Evolutionary conservation across 352 stramenopile genomes (phyloP).

Genomic region (Aphanomyces stellatus): DNA sequence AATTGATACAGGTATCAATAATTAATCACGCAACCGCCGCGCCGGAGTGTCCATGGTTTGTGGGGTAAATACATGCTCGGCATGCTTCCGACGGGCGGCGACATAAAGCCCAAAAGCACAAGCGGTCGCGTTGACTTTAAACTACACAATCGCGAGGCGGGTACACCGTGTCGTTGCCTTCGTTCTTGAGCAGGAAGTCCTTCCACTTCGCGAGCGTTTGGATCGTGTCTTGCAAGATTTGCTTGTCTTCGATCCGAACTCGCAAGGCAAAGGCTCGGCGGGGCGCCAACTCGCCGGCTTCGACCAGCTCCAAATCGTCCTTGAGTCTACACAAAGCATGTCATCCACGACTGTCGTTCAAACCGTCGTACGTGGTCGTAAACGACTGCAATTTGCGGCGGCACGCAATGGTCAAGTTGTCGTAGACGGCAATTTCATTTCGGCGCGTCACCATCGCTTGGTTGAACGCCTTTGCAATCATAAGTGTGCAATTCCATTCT

Average conservation of each 20-base stretch:
- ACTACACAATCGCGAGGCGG: slow-evolving; percentile 28
- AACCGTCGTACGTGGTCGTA: slow-evolving; percentile 30
- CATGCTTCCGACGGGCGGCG: too few relatives aligned
- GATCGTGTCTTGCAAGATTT: slow-evolving; percentile 31
- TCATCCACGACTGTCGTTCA: neutral
- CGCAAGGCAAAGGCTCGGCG: slow-evolving; percentile 30
- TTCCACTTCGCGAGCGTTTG: slow-evolving; percentile 39
- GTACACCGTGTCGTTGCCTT: slow-evolving; percentile 26
- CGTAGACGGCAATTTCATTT: slow-evolving; percentile 49
- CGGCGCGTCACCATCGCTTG: slow-evolving; percentile 32
- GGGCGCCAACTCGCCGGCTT: slow-evolving; percentile 22
- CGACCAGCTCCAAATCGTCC: slow-evolving; percentile 32
- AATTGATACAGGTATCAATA: neutral
- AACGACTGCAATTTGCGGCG: slow-evolving; percentile 37
- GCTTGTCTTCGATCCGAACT: slow-evolving; percentile 45
- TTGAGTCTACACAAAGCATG: slow-evolving; percentile 27
- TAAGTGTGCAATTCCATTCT: too few relatives aligned
- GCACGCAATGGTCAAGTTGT: slow-evolving; percentile 35
- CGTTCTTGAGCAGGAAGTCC: slow-evolving; percentile 20
- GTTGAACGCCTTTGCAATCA: slow-evolving; percentile 27
- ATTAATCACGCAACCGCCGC: too few relatives aligned
- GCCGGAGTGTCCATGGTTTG: too few relatives aligned
- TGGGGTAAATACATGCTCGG: too few relatives aligned
- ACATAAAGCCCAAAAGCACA: too few relatives aligned
- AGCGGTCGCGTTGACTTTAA: too few relatives aligned